These are phyloP conservation scores for Lepiota brunneoincarnata DNA, from an alignment of 768 basidiomycete genomes.

Conservation along the genomic window DNA sequence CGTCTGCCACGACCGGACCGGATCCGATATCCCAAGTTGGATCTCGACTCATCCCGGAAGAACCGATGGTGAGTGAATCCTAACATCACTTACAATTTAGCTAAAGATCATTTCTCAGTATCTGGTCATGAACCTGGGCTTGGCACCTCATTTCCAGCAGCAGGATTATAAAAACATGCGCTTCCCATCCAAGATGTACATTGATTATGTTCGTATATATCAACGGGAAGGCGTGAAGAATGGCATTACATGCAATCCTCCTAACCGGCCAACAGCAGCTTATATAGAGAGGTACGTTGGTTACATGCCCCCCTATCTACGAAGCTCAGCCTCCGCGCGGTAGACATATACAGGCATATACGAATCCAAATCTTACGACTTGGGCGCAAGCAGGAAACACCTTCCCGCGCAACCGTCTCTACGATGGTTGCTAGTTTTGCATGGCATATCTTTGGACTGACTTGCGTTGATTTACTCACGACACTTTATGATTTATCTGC, in stretches of 20 bases:
- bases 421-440: conserved; percentile 36
- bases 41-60: conserved; percentile 74
- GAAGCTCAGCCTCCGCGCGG: neutral
- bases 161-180: conserved; percentile 67
- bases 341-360: conserved; percentile 56
- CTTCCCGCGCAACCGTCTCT: conserved; percentile 66
- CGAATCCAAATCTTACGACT: conserved; percentile 80
- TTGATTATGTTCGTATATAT: conserved; percentile 91
- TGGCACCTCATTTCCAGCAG: conserved; percentile 73
- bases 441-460: neutral
- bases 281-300: conserved; percentile 67
- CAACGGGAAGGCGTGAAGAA: conserved; percentile 72
- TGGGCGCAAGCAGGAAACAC: conserved; percentile 76
- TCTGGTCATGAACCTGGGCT: conserved; percentile 82
- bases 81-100: neutral
- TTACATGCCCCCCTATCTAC: neutral
- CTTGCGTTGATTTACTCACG: neutral
- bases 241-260: conserved; percentile 78
- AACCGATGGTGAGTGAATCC: conserved; percentile 77
- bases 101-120: conserved; percentile 45
- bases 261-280: conserved; percentile 68
- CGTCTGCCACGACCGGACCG: conserved; percentile 58
- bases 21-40: conserved; percentile 57
- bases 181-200: conserved; percentile 78
- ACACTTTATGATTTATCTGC: conserved; percentile 9